Base-by-base conservation (phyloP, 164 flowering plant genomes). In the Vitis labrusca region DNA sequence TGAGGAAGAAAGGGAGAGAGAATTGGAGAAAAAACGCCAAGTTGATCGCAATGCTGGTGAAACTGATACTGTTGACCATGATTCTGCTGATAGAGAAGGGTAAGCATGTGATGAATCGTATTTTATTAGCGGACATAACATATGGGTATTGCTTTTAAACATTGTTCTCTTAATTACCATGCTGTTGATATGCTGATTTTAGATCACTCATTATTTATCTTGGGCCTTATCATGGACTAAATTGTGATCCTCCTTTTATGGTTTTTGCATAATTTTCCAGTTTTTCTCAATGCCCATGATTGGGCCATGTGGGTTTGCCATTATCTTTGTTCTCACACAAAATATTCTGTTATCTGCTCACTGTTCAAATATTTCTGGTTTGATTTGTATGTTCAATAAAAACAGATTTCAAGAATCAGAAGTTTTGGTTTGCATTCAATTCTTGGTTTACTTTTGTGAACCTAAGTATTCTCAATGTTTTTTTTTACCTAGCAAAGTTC, bases 1-100 rank as follows among this genome's bases (percentile, higher is more conserved):
- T 49, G 97, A 93, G 71, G 85, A 93, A 68, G 90, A 78, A 78
- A 80, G 92, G 75, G 86, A 79, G 71, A 85, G 76, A 74, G 92
- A 91, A 73, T 47, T 71, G 63, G 91, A 80, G 70, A 87, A 84
- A 68, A 87, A 88, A 61, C 80, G 77, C 48, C 78, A 68, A 76
- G 84, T 89, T 71, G 92, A 89, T 49, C 78, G 60, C 64, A 81
- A 77, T 53, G 47, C 74, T 17, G 70, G 54, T 49, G 69, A 74
- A 37, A 74, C 53, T 59, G 73, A 30, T 60, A 67, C 61, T 53
- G 61, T 70, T 13, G 68, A 59, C 2, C 23, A 63, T 55, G 71
- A 50, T 61, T 55, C 74, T 68, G 64, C 74, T 65, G 64, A 81
- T 47, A 27, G 57, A 47, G 83, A 32, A 70, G 77, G 85, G 94